A percentile compares a stretch with the other conserved stretches of the same genome.
Conservation (phyloP, 192 early-diverging fungal genomes). For the Umbelopsis isabellina region DNA sequence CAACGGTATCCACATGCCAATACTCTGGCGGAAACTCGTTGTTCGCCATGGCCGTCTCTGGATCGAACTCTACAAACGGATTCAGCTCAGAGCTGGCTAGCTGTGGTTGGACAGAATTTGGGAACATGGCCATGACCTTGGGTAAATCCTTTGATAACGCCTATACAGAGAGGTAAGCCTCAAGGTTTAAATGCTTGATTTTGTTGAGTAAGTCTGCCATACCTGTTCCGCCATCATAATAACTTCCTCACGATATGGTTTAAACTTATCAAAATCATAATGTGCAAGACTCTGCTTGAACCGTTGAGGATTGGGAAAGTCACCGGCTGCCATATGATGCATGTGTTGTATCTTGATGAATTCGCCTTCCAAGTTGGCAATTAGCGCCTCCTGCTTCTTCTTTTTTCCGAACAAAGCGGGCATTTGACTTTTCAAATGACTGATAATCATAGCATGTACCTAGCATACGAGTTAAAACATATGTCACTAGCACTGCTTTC, state of each 20-base stretch:
- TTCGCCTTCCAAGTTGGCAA: slow-evolving; percentile 68
- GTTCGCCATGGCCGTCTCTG: background rate
- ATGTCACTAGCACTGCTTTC: background rate
- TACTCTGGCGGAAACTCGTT: slow-evolving; percentile 39
- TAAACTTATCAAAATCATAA: slow-evolving; percentile 55
- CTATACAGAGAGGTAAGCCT: slow-evolving; percentile 12
- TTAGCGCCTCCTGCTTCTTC: slow-evolving; percentile 71
- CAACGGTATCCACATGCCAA: slow-evolving; percentile 39
- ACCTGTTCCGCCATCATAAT: slow-evolving; percentile 48
- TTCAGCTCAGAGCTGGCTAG: slow-evolving; percentile 42
- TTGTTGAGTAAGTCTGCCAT: background rate
- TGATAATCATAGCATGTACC: slow-evolving; percentile 82
- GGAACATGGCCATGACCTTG: slow-evolving; percentile 44
- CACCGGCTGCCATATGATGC: slow-evolving; percentile 63
- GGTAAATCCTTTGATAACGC: slow-evolving; percentile 51
- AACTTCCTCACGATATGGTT: slow-evolving; percentile 49
- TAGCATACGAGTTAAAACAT: slow-evolving; percentile 16
- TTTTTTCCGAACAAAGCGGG: slow-evolving; percentile 77
- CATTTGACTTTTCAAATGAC: slow-evolving; percentile 76
- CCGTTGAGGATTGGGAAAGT: slow-evolving; percentile 49
- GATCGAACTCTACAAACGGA: slow-evolving; percentile 33
- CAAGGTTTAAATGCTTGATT: background rate
- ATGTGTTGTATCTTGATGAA: slow-evolving; percentile 70
- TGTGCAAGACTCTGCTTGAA: slow-evolving; percentile 42
- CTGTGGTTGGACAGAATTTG: slow-evolving; percentile 38